These are phyloP conservation scores for Ensete glaucum DNA, from an alignment of 176 grass and related monocot species.

Conservation along the genomic window DNA sequence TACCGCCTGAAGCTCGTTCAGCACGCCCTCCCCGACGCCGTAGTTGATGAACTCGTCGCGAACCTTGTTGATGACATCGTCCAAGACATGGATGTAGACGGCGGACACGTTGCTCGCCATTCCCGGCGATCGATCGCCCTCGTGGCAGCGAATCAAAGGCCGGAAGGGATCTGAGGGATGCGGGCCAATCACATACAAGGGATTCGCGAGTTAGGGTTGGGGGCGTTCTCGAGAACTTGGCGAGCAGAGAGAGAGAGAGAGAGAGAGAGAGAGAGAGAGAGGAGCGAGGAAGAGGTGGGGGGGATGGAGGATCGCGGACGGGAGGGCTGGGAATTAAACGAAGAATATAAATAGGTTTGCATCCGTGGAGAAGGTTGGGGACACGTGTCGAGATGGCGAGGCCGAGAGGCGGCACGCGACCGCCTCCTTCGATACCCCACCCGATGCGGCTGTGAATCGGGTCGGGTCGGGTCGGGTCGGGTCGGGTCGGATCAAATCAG, in stretches of 20 bases:
- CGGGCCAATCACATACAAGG: neutral
- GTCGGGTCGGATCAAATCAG: neutral
- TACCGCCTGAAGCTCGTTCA: constrained; percentile 88
- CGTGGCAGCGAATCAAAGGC: neutral
- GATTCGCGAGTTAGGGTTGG: neutral
- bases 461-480: neutral
- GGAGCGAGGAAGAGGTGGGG: neutral
- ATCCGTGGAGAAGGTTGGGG: constrained; percentile 37
- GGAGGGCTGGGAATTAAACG: constrained; percentile 43
- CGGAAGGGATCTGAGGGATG: neutral
- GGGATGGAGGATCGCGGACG: constrained; percentile 23
- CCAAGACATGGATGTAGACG: constrained; percentile 87
- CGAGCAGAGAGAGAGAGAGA: neutral
- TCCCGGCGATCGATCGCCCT: constrained; percentile 5
- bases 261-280: neutral
- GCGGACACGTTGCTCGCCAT: constrained; percentile 80
- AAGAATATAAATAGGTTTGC: constrained; percentile 98
- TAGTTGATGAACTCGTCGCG: constrained; percentile 80
- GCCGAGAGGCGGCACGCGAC: neutral
- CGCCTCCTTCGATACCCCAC: neutral
- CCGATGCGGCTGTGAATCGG: neutral
- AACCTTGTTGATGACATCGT: constrained; percentile 82
- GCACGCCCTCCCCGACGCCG: constrained; percentile 67
- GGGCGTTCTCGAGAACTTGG: constrained; percentile 1
- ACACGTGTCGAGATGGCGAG: constrained; percentile 38